phyloP scores from a whole-genome alignment of 805 yeast species.

The Candida pini region DNA sequence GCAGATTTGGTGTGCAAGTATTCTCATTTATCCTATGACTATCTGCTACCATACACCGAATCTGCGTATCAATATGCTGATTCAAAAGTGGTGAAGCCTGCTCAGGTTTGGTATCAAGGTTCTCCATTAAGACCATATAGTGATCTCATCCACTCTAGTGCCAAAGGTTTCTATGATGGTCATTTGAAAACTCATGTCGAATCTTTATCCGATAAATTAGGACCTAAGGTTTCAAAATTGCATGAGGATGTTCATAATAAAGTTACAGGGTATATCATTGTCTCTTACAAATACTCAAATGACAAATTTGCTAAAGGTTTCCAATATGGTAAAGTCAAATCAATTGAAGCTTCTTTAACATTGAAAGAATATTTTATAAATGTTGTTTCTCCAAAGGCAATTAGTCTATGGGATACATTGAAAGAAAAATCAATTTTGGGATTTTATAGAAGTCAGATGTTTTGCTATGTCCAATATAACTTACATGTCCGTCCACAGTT shows the following conservation, averaged over 20 bases:
- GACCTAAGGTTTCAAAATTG: slow-evolving; percentile 1
- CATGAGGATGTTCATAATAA: not conserved
- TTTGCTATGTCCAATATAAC: slow-evolving; percentile 15
- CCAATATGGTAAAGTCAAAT: slow-evolving; percentile 1
- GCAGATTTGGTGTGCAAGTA: slow-evolving; percentile 18
- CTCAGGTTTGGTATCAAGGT: slow-evolving; percentile 9
- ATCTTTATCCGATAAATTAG: slow-evolving; percentile 7
- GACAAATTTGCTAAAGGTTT: slow-evolving; percentile 3
- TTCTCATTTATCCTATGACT: slow-evolving; percentile 15
- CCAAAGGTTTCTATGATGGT: slow-evolving; percentile 5
- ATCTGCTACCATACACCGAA: slow-evolving; percentile 14
- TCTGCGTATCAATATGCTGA: slow-evolving; percentile 11
- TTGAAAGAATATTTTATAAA: slow-evolving; percentile 4
- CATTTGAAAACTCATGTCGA: slow-evolving; percentile 17
- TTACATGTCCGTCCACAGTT: slow-evolving; percentile 20
- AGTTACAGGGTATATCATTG: not conserved
- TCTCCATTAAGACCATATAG: slow-evolving; percentile 22
- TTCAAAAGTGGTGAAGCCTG: slow-evolving; percentile 9
- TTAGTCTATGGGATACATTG: not conserved
- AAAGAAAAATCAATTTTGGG: slow-evolving; percentile 4
- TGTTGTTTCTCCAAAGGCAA: slow-evolving; percentile 14
- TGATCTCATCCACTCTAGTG: slow-evolving; percentile 8
- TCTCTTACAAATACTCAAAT: slow-evolving; percentile 2
- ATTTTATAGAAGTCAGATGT: slow-evolving; percentile 7
- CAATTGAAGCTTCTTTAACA: slow-evolving; percentile 1